A percentile compares a stretch with the other conserved stretches of the same genome.
Conservation (phyloP, 1,139 yeast species). For the Lodderomyces orthopsilosis region DNA sequence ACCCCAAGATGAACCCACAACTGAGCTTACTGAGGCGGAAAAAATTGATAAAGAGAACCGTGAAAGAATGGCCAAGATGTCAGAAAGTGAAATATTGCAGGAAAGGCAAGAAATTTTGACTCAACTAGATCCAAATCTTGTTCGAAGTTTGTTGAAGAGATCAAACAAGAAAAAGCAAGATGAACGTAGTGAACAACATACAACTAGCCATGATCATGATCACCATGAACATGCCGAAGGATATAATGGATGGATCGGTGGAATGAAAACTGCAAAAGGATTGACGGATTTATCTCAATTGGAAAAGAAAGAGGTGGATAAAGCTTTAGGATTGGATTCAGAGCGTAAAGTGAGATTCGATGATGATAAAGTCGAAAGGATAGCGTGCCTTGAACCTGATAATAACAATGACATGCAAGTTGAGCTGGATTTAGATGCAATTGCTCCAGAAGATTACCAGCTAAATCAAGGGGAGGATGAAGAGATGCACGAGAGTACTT, state of each 20-base stretch:
- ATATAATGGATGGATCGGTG: conserved; percentile 74
- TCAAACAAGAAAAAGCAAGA: conserved; percentile 32
- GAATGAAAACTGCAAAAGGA: conserved; percentile 42
- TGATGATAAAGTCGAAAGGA: conserved; percentile 33
- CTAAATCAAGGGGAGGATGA: conserved; percentile 28
- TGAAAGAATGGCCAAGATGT: conserved; percentile 59
- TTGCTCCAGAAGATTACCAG: conserved; percentile 47
- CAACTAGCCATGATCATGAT: conserved; percentile 17
- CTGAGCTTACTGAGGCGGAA: conserved; percentile 50
- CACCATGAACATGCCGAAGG: conserved; percentile 60
- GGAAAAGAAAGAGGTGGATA: conserved; percentile 37
- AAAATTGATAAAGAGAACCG: conserved; percentile 76
- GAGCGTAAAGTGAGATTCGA: conserved; percentile 16
- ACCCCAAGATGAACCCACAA: conserved; percentile 2
- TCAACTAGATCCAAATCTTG: conserved; percentile 65
- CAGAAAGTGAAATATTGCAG: conserved; percentile 58
- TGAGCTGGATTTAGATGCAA: conserved; percentile 23
- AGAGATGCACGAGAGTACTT: conserved; percentile 21
- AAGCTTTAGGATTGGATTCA: conserved; percentile 32
- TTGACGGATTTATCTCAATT: conserved; percentile 31
- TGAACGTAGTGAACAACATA: conserved; percentile 13
- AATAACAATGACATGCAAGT: conserved; percentile 38
- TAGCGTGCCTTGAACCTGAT: conserved; percentile 46
- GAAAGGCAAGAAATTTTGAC: conserved; percentile 68
- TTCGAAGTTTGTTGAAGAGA: conserved; percentile 53